A percentile compares a stretch with the other conserved stretches of the same genome.
Evolutionary conservation across 2,329 filamentous ascomycete species (phyloP).

Genomic region (Fusarium sambucinum): DNA sequence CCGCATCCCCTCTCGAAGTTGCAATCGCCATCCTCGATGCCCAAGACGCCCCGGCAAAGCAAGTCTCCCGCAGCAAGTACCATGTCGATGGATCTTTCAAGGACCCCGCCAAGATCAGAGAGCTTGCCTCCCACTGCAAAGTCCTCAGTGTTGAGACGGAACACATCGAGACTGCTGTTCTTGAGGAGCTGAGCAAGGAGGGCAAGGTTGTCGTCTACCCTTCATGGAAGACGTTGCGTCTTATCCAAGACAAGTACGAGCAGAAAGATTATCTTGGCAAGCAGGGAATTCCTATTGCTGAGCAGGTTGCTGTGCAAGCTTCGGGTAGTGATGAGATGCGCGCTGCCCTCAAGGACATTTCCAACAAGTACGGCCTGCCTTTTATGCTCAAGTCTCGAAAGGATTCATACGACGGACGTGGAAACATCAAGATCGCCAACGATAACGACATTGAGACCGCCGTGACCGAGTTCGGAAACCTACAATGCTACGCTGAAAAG

Average conservation of each 20-base stretch:
- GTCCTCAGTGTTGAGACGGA: slow-evolving; percentile 95
- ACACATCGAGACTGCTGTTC: slow-evolving; percentile 89
- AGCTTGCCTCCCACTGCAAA: slow-evolving; percentile 81
- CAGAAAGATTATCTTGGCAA: slow-evolving; percentile 85
- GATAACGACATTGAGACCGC: slow-evolving; percentile 69
- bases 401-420: slow-evolving; percentile 91
- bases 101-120: slow-evolving; percentile 79
- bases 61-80: slow-evolving; percentile 79
- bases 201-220: slow-evolving; percentile 75
- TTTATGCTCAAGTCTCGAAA: slow-evolving; percentile 94
- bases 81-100: slow-evolving; percentile 92
- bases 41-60: slow-evolving; percentile 82
- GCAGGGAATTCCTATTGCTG: slow-evolving; percentile 77
- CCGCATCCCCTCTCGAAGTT: slow-evolving; percentile 80
- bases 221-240: slow-evolving; percentile 85
- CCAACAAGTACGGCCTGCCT: slow-evolving; percentile 77
- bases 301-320: slow-evolving; percentile 72
- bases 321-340: slow-evolving; percentile 65
- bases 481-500: slow-evolving; percentile 88
- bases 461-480: slow-evolving; percentile 73
- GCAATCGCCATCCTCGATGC: slow-evolving; percentile 83
- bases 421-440: slow-evolving; percentile 67
- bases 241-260: slow-evolving; percentile 92
- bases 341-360: slow-evolving; percentile 73
- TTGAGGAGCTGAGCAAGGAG: slow-evolving; percentile 81